Conservation (phyloP, 257 asterid genomes). For the Salvia splendens region DNA sequence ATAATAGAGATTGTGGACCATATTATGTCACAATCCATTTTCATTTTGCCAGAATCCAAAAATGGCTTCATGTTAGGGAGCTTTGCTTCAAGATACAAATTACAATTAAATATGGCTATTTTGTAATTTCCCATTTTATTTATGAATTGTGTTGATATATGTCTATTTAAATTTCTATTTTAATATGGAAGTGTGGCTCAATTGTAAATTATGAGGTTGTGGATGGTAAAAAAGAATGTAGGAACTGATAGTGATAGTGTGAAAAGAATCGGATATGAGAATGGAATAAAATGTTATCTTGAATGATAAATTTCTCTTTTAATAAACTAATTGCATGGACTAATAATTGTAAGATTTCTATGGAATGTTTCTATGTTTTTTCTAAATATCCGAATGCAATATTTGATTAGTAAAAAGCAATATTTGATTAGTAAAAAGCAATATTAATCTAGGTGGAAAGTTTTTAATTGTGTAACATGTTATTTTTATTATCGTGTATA, state of each 20-base stretch:
- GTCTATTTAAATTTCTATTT: neutral
- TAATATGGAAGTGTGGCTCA: neutral
- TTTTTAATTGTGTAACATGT: too few relatives aligned
- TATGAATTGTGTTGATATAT: neutral
- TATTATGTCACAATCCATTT: slow-evolving; percentile 13
- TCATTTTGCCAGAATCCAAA: slow-evolving; percentile 16
- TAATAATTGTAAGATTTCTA: too few relatives aligned
- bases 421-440: too few relatives aligned
- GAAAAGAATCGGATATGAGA: neutral
- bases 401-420: too few relatives aligned
- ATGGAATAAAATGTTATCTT: too few relatives aligned
- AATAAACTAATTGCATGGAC: too few relatives aligned
- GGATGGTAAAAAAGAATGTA: neutral
- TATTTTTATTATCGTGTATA: too few relatives aligned
- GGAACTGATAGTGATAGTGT: neutral
- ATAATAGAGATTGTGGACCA: slow-evolving; percentile 15
- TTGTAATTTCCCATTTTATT: neutral
- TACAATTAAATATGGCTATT: neutral
- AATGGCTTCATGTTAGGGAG: slow-evolving; percentile 24
- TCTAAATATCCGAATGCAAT: too few relatives aligned
- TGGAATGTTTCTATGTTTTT: too few relatives aligned
- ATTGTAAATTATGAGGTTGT: neutral
- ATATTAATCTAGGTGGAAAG: too few relatives aligned
- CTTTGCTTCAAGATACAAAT: neutral
- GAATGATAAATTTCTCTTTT: too few relatives aligned